phyloP scores from a whole-genome alignment of 345 rosid species.

The Citrus hindsii region DNA sequence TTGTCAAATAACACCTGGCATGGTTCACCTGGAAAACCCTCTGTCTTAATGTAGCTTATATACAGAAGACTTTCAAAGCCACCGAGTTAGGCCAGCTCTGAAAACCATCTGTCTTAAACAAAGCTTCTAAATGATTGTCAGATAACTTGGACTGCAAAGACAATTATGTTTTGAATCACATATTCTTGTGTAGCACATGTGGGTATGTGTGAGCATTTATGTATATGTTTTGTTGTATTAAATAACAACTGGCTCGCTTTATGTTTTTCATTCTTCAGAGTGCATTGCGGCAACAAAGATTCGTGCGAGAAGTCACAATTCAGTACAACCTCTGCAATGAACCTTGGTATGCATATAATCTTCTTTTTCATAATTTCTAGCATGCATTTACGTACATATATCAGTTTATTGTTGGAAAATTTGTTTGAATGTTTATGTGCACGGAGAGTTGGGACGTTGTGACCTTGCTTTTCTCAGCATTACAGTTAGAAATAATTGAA shows the following conservation, averaged over 20 bases:
- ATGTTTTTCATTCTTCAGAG: conserved; percentile 46
- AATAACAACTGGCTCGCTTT: conserved; percentile 4
- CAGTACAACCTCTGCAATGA: conserved; percentile 99
- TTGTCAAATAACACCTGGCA: not conserved
- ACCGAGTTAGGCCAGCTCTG: not conserved
- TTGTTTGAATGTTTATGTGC: not conserved
- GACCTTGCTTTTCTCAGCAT: not conserved
- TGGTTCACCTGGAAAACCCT: not conserved
- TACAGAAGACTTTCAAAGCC: not conserved
- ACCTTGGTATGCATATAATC: conserved; percentile 66
- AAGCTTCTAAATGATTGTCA: not conserved
- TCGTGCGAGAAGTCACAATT: conserved; percentile 96
- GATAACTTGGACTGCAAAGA: not conserved
- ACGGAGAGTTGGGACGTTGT: not conserved
- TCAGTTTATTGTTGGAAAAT: conserved; percentile 1
- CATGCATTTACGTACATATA: not conserved
- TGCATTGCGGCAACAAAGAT: conserved; percentile 95
- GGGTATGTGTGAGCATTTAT: not conserved
- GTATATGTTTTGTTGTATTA: not conserved
- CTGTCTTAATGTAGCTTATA: not conserved
- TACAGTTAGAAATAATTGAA: not conserved
- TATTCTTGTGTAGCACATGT: not conserved
- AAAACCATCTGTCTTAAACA: not conserved
- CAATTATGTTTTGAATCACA: not conserved
- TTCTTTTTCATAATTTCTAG: conserved; percentile 5